A percentile compares a stretch with the other conserved stretches of the same genome.
These are phyloP conservation scores for Melaleuca quinquenervia DNA, from an alignment of 345 rosid genomes.

Conservation along the genomic window DNA sequence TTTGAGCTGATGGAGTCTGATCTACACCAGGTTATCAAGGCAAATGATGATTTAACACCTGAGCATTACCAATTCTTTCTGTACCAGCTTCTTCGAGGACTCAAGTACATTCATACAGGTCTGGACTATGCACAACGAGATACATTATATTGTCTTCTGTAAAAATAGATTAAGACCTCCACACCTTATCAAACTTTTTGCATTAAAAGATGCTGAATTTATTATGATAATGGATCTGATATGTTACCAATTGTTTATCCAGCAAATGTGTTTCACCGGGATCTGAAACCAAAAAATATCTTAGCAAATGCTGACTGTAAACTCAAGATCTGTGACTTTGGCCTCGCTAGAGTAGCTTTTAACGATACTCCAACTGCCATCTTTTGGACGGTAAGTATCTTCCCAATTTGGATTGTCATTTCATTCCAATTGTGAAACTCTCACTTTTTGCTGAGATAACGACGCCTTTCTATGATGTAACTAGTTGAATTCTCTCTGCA, in stretches of 20 bases:
- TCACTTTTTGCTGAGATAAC: not conserved
- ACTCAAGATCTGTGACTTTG: conserved; percentile 96
- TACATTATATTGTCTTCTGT: not conserved
- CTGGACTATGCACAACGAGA: not conserved
- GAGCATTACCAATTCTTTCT: conserved; percentile 90
- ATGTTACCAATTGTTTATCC: not conserved
- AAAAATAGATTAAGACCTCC: not conserved
- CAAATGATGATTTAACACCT: conserved; percentile 85
- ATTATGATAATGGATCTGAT: not conserved
- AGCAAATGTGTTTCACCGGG: conserved; percentile 95
- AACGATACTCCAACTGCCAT: conserved; percentile 90
- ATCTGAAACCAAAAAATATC: conserved; percentile 88
- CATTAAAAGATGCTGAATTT: not conserved
- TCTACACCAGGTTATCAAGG: conserved; percentile 87
- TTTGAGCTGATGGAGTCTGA: conserved; percentile 93
- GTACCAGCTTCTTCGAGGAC: conserved; percentile 90
- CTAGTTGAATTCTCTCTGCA: not conserved
- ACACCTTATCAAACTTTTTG: not conserved
- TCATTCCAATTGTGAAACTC: not conserved
- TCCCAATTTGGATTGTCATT: not conserved
- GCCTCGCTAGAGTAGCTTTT: conserved; percentile 95
- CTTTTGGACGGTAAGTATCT: conserved; percentile 73
- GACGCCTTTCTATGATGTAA: not conserved
- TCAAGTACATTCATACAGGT: conserved; percentile 97
- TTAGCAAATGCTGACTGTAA: conserved; percentile 95